Percentiles rank a stretch among this genome's conserved stretches.
Conservation (phyloP, 2,329 filamentous ascomycete genomes). For the Phyllosticta ampelicida region DNA sequence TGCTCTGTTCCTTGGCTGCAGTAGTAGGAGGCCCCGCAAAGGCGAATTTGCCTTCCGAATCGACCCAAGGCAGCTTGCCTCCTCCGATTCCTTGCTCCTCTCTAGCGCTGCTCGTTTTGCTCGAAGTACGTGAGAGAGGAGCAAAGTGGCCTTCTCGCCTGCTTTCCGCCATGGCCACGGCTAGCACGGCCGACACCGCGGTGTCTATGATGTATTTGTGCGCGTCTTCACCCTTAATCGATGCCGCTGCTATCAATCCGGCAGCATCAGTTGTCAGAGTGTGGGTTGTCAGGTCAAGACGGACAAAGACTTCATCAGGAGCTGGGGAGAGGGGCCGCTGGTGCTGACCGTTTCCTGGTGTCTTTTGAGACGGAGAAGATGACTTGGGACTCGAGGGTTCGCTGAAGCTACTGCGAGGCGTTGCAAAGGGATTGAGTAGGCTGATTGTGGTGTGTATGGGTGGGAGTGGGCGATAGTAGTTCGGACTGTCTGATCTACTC, state of each 20-base stretch:
- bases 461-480: not conserved
- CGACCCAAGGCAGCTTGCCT: not conserved
- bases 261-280: slow-evolving; percentile 35
- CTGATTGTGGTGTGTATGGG: slow-evolving; percentile 18
- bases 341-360: slow-evolving; percentile 15
- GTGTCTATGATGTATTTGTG: slow-evolving; percentile 38
- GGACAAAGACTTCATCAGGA: slow-evolving; percentile 30
- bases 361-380: slow-evolving; percentile 16
- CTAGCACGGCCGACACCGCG: slow-evolving; percentile 31
- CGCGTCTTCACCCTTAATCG: slow-evolving; percentile 24
- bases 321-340: slow-evolving; percentile 22
- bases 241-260: slow-evolving; percentile 18
- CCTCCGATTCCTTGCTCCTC: not conserved
- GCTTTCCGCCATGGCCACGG: slow-evolving; percentile 36
- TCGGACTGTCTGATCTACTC: not conserved
- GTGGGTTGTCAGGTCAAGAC: slow-evolving; percentile 33
- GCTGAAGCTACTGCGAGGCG: not conserved
- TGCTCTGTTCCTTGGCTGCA: slow-evolving; percentile 18
- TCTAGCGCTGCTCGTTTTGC: not conserved
- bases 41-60: not conserved
- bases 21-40: slow-evolving; percentile 13
- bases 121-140: not conserved
- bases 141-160: slow-evolving; percentile 18
- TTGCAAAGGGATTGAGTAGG: slow-evolving; percentile 28
- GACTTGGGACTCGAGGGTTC: slow-evolving; percentile 20